A percentile compares a stretch with the other conserved stretches of the same genome.
Evolutionary conservation across 768 basidiomycete species (phyloP).

Genomic region (Xerocomellus amylosporus): DNA sequence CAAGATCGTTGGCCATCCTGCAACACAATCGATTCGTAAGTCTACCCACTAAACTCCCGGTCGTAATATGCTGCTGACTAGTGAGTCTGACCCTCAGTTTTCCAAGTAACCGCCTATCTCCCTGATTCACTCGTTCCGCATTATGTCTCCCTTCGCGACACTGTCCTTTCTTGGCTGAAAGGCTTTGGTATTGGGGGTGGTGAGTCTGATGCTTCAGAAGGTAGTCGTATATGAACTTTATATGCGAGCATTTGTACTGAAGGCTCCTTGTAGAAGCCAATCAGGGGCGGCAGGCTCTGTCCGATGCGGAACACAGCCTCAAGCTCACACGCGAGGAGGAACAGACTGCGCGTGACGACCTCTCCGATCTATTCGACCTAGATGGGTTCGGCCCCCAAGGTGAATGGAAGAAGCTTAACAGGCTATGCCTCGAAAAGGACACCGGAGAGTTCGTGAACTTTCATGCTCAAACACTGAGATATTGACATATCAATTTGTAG

Average conservation of each 20-base stretch:
- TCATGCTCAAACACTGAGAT: neutral
- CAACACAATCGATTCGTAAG: constrained; percentile 56
- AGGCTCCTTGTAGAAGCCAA: constrained; percentile 45
- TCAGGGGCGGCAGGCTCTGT: constrained; percentile 59
- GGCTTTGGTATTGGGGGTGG: constrained; percentile 56
- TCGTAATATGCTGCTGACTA: neutral
- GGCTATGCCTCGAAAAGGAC: constrained; percentile 74
- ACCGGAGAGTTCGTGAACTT: constrained; percentile 79
- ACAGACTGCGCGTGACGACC: constrained; percentile 52
- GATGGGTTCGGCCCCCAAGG: constrained; percentile 74
- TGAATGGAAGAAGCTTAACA: constrained; percentile 95
- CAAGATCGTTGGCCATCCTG: constrained; percentile 52
- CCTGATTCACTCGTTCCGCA: constrained; percentile 76
- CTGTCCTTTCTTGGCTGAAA: constrained; percentile 59
- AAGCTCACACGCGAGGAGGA: constrained; percentile 51
- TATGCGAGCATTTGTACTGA: constrained; percentile 1
- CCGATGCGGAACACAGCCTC: constrained; percentile 61
- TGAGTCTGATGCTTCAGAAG: constrained; percentile 38
- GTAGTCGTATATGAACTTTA: constrained; percentile 23
- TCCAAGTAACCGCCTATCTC: constrained; percentile 75
- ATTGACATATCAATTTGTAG: constrained; percentile 38
- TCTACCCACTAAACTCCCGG: constrained; percentile 5
- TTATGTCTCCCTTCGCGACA: constrained; percentile 66
- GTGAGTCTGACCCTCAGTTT: constrained; percentile 50
- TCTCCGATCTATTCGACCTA: constrained; percentile 62